Percentiles rank a stretch among this genome's conserved stretches.
phyloP scores from a whole-genome alignment of 208 protist species.

The Wallacemonas rigidus region DNA sequence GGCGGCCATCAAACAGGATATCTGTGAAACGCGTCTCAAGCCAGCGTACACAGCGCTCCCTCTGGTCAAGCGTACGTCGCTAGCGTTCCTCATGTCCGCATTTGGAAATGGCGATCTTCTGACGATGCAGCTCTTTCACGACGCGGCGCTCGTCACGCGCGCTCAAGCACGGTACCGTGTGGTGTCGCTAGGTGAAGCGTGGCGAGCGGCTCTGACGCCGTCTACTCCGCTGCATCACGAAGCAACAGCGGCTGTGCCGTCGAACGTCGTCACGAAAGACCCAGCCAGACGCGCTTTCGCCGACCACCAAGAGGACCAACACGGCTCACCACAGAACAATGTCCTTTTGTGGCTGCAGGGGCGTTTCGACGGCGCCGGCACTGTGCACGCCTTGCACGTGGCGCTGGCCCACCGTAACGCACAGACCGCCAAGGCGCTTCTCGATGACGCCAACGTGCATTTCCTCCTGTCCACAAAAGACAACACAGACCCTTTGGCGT shows the following conservation, averaged over 20 bases:
- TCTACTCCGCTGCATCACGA: too few relatives aligned
- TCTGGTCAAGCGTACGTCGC: constrained; percentile 11
- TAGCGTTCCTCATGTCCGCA: constrained; percentile 43
- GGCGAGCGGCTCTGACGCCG: background rate
- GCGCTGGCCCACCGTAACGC: constrained; percentile 25
- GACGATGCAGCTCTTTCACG: constrained; percentile 37
- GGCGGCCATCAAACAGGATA: constrained; percentile 25
- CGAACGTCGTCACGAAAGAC: too few relatives aligned
- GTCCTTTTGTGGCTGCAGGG: constrained; percentile 8
- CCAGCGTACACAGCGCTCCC: constrained; percentile 34
- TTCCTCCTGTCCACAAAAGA: constrained; percentile 21
- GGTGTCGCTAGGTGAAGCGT: background rate
- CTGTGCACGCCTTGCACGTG: constrained; percentile 33
- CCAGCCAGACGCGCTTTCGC: too few relatives aligned
- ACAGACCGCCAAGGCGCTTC: constrained; percentile 18
- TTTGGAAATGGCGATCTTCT: constrained; percentile 41
- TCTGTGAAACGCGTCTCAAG: constrained; percentile 15
- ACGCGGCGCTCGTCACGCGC: constrained; percentile 11
- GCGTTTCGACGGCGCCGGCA: constrained; percentile 14
- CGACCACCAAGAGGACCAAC: too few relatives aligned
- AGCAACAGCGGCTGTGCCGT: too few relatives aligned
- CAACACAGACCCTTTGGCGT: constrained; percentile 22
- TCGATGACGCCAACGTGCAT: constrained; percentile 9
- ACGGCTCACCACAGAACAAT: background rate
- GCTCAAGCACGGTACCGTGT: constrained; percentile 11